Base-by-base conservation (phyloP, 768 basidiomycete species). In the Amanita rimosa region DNA sequence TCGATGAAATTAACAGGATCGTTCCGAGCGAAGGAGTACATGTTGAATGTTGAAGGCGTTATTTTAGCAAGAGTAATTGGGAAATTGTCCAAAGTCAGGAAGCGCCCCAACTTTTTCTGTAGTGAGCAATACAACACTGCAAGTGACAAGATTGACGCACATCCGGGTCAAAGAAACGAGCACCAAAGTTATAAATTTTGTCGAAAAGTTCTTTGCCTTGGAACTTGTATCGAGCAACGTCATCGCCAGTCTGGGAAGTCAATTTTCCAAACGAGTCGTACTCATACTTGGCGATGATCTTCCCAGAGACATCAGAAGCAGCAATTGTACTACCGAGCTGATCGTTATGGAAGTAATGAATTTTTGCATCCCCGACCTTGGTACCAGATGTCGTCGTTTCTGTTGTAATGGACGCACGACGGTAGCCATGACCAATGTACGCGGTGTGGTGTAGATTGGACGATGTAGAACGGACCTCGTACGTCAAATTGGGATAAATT, bases 1-100 rank as follows among this genome's bases (percentile, higher is more conserved):
- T 54, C 53, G 22, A 54, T 43, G 26, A 47, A 54, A 27, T 54
- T 54, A 17, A 54, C 26, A n/a, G 53, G 53, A 29, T 54, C 50
- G 29, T 54, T 54, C 5, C 50, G 44, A 14, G 51, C 46, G 19
- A 54, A 54, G 1, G 51, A 21, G 14, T 54, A 54, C 44, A 52
- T 46, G 45, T 54, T 54, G 50, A 54, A 52, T 0, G 50, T 48
- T 10, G 26, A 51, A 5, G 53, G 44, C 10, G 9, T 47, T 22
- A 19, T 3, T n/a, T 19, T 42, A 16, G 16, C 41, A 1, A 42
- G 21, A 42, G 16, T 7, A 5, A 42, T 22, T 11, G 41, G 41
- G 21, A 17, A 22, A 22, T 42, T 42, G 22, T 42, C 41, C 17
- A 42, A 22, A 13, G 41, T 19, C 7, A 42, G 9, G 21, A 42